Conservation (phyloP, 768 basidiomycete genomes). For the Ephemerocybe angulata region DNA sequence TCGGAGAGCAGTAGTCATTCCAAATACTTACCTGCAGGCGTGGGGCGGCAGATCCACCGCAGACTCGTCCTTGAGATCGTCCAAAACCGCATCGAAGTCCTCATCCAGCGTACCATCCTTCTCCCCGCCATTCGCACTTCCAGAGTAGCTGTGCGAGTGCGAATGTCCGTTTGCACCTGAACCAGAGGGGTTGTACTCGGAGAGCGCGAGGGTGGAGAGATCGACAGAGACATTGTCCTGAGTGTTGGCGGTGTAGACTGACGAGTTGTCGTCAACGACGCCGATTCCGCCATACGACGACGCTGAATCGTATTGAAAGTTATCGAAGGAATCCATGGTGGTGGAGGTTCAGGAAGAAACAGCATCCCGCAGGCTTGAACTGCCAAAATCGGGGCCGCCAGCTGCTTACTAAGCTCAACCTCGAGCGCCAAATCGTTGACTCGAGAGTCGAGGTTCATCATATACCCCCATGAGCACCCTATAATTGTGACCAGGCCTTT, state of each 20-base stretch:
- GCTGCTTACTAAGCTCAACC: conserved; percentile 14
- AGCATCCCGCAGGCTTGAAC: not conserved
- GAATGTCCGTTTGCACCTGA: conserved; percentile 31
- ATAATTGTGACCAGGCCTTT: not conserved
- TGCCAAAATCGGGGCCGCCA: conserved; percentile 17
- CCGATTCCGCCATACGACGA: conserved; percentile 77
- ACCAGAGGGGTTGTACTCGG: conserved; percentile 49
- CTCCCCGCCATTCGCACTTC: conserved; percentile 24
- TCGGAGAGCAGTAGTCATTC: conserved; percentile 11
- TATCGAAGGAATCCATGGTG: conserved; percentile 78
- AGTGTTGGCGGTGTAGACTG: conserved; percentile 74
- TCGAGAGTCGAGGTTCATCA: not conserved
- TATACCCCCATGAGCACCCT: not conserved
- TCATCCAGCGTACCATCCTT: conserved; percentile 53
- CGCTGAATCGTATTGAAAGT: conserved; percentile 80
- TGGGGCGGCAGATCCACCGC: conserved; percentile 82
- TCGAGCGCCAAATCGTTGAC: not conserved
- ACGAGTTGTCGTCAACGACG: conserved; percentile 76
- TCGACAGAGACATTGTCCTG: conserved; percentile 57
- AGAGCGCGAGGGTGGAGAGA: conserved; percentile 62
- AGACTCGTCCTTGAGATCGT: conserved; percentile 82
- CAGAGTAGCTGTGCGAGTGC: conserved; percentile 26
- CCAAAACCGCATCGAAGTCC: conserved; percentile 86
- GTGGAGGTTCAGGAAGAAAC: not conserved
- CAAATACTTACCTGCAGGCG: conserved; percentile 78